A percentile compares a stretch with the other conserved stretches of the same genome.
These are phyloP conservation scores for Cytospora piceae DNA, from an alignment of 2,329 filamentous ascomycete genomes.

Conservation along the genomic window DNA sequence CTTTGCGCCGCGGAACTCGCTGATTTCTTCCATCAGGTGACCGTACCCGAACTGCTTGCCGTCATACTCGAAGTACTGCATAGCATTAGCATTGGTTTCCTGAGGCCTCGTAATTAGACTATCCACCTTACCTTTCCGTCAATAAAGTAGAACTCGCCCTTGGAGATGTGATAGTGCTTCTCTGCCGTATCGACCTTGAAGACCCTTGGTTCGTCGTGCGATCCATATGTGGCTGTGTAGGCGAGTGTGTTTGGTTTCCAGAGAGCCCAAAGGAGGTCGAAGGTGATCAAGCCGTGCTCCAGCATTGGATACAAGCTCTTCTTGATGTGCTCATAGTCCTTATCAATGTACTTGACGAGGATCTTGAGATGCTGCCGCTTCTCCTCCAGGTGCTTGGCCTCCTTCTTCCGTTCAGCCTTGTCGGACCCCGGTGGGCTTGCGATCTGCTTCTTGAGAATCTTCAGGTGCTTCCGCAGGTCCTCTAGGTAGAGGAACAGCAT, in stretches of 20 bases:
- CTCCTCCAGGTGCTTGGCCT: conserved; percentile 58
- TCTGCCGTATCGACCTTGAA: conserved; percentile 81
- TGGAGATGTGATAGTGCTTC: conserved; percentile 70
- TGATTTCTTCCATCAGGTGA: conserved; percentile 69
- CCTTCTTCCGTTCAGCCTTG: conserved; percentile 64
- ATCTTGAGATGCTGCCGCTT: conserved; percentile 69
- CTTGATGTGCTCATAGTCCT: conserved; percentile 78
- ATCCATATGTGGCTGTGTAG: conserved; percentile 77
- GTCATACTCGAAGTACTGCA: conserved; percentile 79
- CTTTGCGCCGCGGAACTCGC: conserved; percentile 76
- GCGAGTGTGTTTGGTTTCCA: conserved; percentile 86
- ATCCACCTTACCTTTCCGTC: conserved; percentile 59
- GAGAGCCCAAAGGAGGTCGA: conserved; percentile 84
- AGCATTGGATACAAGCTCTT: conserved; percentile 80
- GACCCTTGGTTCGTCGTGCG: conserved; percentile 73
- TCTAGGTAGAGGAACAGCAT: conserved; percentile 76
- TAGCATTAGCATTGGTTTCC: background rate
- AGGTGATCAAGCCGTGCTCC: conserved; percentile 82
- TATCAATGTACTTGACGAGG: conserved; percentile 49
- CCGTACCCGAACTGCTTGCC: conserved; percentile 84
- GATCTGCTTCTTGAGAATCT: conserved; percentile 60
- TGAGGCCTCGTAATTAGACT: background rate
- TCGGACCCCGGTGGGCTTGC: conserved; percentile 51
- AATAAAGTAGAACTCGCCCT: conserved; percentile 75
- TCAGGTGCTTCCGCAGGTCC: conserved; percentile 68